Evolutionary conservation across 2,329 filamentous ascomycete genomes (phyloP), one percentile per base, ranked within the genome.

Genomic region (Trichoderma arundinaceum): DNA sequence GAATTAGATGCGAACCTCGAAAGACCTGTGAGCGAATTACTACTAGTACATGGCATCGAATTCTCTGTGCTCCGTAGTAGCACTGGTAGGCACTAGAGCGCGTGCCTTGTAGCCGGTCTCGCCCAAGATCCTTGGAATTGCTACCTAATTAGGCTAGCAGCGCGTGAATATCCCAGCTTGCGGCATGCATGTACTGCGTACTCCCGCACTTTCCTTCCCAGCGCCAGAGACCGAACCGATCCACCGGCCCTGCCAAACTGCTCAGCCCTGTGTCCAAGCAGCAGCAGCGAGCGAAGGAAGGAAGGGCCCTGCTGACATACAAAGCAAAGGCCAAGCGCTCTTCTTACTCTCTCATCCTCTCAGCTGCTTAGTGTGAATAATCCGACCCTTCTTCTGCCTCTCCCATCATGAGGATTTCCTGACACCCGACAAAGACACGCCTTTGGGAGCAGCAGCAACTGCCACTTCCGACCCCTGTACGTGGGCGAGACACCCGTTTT

Each of bases 231-330:
- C 22, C 22, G 22, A 28, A 28, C 22, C 22, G 22, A 28, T 28
- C 22, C 22, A 28, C 22, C 2, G 22, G 22, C 22, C 44, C 44
- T 46, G 6, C 17, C 56, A 52, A 38, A 32, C 39, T 53, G 60
- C 60, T 63, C 60, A 63, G 60, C 60, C 60, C 60, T 63, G 60
- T 54, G 49, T 41, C 59, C 59, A 62, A 28, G 38, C 28, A 15
- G 28, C 32, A 22, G 38, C 17, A 59, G 13, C 35, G 39, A 41
- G 57, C 44, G 57, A 62, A 62, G 59, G 49, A 63, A 56, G 35
- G 19, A 10, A 54, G 52, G 52, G 52, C 60, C 59, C 60, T 54
- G 60, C 60, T 63, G 60, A 63, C 49, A 52, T 61, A 63, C 60
- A 35, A 44, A 54, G 48, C 38, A 28, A 49, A 54, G 28, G 48